Conservation (phyloP, 805 yeast genomes). For the Candida schatavii region DNA sequence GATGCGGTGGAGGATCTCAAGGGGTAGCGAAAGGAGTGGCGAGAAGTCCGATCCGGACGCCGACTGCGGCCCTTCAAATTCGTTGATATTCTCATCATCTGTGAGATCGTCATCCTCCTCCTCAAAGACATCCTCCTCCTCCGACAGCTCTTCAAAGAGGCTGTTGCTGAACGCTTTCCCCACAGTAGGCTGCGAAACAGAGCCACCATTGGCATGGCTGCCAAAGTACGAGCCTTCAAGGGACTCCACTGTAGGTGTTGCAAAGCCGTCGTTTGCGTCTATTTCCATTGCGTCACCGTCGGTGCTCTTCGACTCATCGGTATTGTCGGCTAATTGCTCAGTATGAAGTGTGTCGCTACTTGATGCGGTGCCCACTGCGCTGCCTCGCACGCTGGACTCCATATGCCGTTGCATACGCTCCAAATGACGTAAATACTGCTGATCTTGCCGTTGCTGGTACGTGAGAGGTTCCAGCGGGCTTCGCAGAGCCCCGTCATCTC, state of each 20-base stretch:
- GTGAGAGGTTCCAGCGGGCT: neutral
- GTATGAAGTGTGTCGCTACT: no score
- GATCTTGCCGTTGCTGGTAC: neutral
- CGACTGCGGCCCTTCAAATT: neutral
- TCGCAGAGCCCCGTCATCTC: neutral
- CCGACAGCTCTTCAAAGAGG: neutral
- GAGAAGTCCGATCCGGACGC: slow-evolving; percentile 2
- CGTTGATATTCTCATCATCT: neutral
- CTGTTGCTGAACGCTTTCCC: neutral
- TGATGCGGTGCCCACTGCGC: no score
- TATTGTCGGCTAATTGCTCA: neutral
- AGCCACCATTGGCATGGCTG: neutral
- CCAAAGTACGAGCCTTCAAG: neutral
- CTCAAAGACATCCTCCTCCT: neutral
- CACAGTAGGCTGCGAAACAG: neutral
- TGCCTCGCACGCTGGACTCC: neutral
- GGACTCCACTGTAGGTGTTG: neutral
- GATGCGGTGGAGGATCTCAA: slow-evolving; percentile 54
- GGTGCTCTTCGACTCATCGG: neutral
- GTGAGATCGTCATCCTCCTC: neutral
- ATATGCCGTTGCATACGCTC: neutral
- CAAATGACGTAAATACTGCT: neutral
- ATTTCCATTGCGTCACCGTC: no score
- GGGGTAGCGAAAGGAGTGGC: slow-evolving; percentile 39
- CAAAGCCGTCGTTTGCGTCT: neutral